Percentiles rank a stretch among this genome's conserved stretches.
Evolutionary conservation across 2,329 filamentous ascomycete genomes (phyloP).

Genomic region (Talaromyces sp.): DNA sequence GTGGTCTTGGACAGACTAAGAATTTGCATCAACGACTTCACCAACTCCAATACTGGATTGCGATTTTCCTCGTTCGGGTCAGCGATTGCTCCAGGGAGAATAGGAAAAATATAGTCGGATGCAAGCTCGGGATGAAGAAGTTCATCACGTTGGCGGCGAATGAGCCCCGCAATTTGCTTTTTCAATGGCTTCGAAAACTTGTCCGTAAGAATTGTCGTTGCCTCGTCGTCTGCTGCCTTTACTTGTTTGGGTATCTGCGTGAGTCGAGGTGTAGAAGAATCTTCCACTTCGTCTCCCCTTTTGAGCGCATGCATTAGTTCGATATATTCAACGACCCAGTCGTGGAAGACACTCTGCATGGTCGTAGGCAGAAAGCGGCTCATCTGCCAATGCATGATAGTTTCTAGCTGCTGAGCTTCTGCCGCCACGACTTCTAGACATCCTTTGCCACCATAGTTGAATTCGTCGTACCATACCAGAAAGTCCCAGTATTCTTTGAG

Average conservation of each 20-base stretch:
- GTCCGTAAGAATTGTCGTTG: slow-evolving; percentile 67
- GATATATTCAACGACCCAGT: slow-evolving; percentile 93
- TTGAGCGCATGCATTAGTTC: slow-evolving; percentile 89
- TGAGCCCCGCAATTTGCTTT: slow-evolving; percentile 76
- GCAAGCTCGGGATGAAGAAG: slow-evolving; percentile 84
- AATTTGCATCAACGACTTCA: slow-evolving; percentile 90
- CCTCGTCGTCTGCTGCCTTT: slow-evolving; percentile 53
- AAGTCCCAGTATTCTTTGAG: slow-evolving; percentile 99
- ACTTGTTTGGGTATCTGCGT: slow-evolving; percentile 59
- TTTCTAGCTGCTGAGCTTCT: slow-evolving; percentile 77
- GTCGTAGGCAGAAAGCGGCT: slow-evolving; percentile 76
- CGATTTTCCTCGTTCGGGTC: slow-evolving; percentile 52
- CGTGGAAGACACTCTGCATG: slow-evolving; percentile 78
- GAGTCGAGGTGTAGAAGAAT: slow-evolving; percentile 53
- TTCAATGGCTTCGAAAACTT: slow-evolving; percentile 83
- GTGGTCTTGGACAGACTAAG: slow-evolving; percentile 87
- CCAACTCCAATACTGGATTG: slow-evolving; percentile 81
- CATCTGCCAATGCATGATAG: slow-evolving; percentile 98
- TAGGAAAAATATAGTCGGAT: slow-evolving; percentile 78
- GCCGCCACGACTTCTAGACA: slow-evolving; percentile 72
- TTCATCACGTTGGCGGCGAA: slow-evolving; percentile 81
- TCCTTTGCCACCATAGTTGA: slow-evolving; percentile 95
- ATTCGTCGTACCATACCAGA: slow-evolving; percentile 97
- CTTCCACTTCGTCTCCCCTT: slow-evolving; percentile 50
- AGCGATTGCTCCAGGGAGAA: slow-evolving; percentile 52